Evolutionary conservation across 2,329 filamentous ascomycete genomes (phyloP).

Genomic region (Sporothrix inflata): DNA sequence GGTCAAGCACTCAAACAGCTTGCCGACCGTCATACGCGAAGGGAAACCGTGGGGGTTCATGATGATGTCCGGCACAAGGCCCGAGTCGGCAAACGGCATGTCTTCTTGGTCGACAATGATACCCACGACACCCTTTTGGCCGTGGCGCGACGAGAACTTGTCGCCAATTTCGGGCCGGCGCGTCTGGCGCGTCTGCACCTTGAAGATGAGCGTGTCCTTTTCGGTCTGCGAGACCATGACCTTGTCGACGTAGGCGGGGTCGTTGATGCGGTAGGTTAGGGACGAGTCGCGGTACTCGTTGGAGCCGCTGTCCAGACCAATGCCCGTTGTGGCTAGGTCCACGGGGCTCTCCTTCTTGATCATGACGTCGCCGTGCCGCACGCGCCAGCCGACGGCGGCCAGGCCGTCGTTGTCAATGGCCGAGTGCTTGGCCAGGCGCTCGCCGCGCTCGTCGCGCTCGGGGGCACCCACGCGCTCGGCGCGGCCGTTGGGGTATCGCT

Average conservation of each 20-base stretch:
- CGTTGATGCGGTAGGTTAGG: conserved; percentile 79
- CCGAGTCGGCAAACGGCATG: conserved; percentile 90
- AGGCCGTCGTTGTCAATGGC: conserved; percentile 84
- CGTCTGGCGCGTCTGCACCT: conserved; percentile 95
- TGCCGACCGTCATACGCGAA: conserved; percentile 98
- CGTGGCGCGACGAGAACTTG: conserved; percentile 98
- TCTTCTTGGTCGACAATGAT: conserved; percentile 97
- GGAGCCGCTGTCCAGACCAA: conserved; percentile 67
- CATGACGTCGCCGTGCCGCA: conserved; percentile 81
- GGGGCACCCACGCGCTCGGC: conserved; percentile 67
- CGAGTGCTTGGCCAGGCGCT: conserved; percentile 68
- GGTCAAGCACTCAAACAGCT: conserved; percentile 91
- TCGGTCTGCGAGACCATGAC: conserved; percentile 92
- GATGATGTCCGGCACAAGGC: conserved; percentile 96
- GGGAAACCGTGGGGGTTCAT: conserved; percentile 99
- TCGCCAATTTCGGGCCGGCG: conserved; percentile 92
- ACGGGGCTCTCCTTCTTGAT: conserved; percentile 86
- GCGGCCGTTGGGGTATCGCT: conserved; percentile 84
- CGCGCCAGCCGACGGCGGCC: conserved; percentile 79
- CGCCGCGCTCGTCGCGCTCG: conserved; percentile 62
- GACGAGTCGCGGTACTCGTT: conserved; percentile 69
- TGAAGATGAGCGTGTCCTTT: conserved; percentile 82
- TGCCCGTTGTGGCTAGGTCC: conserved; percentile 73
- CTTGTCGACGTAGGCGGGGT: conserved; percentile 91
- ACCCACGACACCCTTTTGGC: conserved; percentile 96